Percentiles rank a stretch among this genome's conserved stretches.
phyloP scores from a whole-genome alignment of 805 yeast genomes.

The Debaryomyces hansenii region DNA sequence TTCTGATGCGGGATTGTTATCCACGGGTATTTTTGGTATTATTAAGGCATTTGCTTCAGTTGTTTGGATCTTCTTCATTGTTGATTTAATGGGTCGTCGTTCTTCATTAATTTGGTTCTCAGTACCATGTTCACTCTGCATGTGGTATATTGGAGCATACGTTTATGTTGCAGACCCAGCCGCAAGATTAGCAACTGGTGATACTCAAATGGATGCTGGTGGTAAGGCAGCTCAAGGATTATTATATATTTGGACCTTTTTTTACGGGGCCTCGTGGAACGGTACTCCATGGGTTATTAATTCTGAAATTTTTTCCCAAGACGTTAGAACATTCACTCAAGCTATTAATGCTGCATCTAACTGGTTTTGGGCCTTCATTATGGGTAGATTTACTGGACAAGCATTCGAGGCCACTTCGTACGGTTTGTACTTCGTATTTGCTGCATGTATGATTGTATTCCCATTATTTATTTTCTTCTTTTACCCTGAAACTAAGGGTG shows the following conservation, averaged over 20 bases:
- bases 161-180: constrained; percentile 32
- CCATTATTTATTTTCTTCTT: constrained; percentile 29
- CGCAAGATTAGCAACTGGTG: constrained; percentile 18
- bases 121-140: constrained; percentile 40
- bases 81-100: constrained; percentile 49
- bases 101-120: constrained; percentile 39
- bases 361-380: constrained; percentile 53
- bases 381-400: constrained; percentile 46
- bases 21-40: constrained; percentile 56
- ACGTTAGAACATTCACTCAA: constrained; percentile 42
- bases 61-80: constrained; percentile 45
- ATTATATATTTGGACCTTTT: constrained; percentile 47
- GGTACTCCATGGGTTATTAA: constrained; percentile 51
- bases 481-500: constrained; percentile 40
- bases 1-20: constrained; percentile 43
- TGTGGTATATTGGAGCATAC: constrained; percentile 52
- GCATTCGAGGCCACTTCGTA: constrained; percentile 44
- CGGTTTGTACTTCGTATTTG: constrained; percentile 47
- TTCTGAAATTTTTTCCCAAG: constrained; percentile 46
- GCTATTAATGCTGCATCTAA: constrained; percentile 45
- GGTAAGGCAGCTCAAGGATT: constrained; percentile 46
- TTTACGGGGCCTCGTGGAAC: constrained; percentile 45
- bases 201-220: constrained; percentile 25
- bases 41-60: constrained; percentile 46
- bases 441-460: constrained; percentile 25